Evolutionary conservation across 2,329 filamentous ascomycete genomes (phyloP).

Genomic region (Alternaria atra): DNA sequence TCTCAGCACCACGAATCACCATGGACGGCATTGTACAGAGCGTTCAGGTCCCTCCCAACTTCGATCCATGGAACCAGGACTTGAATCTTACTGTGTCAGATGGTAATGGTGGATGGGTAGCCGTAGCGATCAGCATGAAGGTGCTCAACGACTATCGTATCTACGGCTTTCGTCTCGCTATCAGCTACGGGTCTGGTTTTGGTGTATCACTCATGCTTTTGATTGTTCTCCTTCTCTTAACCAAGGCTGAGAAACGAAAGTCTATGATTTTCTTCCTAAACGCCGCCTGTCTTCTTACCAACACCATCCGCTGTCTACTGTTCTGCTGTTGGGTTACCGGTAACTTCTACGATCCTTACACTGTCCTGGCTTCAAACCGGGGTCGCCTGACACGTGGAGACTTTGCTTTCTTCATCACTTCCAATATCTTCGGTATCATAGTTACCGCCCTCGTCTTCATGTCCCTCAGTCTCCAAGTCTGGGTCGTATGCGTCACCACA

Average conservation of each 20-base stretch:
- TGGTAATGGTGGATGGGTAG: slow-evolving; percentile 37
- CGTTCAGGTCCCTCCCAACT: slow-evolving; percentile 36
- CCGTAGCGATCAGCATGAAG: slow-evolving; percentile 53
- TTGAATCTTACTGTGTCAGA: slow-evolving; percentile 59
- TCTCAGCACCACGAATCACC: neutral
- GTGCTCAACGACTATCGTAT: slow-evolving; percentile 57
- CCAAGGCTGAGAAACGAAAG: slow-evolving; percentile 69
- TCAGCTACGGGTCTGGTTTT: slow-evolving; percentile 76
- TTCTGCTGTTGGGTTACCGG: slow-evolving; percentile 69
- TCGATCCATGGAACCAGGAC: slow-evolving; percentile 63
- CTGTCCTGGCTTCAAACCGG: slow-evolving; percentile 65
- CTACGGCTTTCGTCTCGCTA: slow-evolving; percentile 60
- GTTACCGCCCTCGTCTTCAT: slow-evolving; percentile 64
- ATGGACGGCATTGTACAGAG: slow-evolving; percentile 19
- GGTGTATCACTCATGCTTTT: slow-evolving; percentile 74
- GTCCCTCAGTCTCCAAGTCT: slow-evolving; percentile 70
- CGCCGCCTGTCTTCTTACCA: slow-evolving; percentile 65
- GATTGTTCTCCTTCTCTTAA: slow-evolving; percentile 72
- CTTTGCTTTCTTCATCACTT: slow-evolving; percentile 59
- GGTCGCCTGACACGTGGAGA: slow-evolving; percentile 57
- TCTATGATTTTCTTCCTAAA: slow-evolving; percentile 74
- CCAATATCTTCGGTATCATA: slow-evolving; percentile 61
- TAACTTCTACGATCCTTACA: slow-evolving; percentile 68
- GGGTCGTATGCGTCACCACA: slow-evolving; percentile 67
- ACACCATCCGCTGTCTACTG: slow-evolving; percentile 67